phyloP scores from a whole-genome alignment of 106 monocot genomes.

The Ottelia alismoides region DNA sequence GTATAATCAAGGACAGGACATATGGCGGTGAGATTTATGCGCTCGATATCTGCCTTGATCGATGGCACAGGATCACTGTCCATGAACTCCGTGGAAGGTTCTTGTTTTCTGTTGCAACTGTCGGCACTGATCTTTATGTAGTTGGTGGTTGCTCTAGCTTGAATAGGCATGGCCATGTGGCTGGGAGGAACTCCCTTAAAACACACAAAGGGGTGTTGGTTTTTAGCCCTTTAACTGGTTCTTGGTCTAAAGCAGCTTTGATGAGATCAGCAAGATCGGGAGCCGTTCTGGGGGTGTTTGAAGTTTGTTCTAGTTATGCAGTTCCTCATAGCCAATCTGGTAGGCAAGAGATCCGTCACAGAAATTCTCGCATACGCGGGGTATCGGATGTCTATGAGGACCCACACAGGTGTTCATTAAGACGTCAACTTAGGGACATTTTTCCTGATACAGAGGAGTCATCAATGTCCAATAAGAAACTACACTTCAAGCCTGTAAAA shows the following conservation, averaged over 20 bases:
- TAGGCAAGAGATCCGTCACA: not conserved
- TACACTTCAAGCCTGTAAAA: not conserved
- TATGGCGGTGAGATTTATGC: slow-evolving; percentile 43
- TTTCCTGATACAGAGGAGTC: slow-evolving; percentile 16
- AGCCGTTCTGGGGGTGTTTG: slow-evolving; percentile 61
- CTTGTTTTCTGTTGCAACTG: slow-evolving; percentile 49
- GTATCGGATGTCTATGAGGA: slow-evolving; percentile 63
- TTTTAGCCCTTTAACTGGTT: slow-evolving; percentile 44
- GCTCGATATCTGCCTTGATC: slow-evolving; percentile 41
- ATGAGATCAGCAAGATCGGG: slow-evolving; percentile 53
- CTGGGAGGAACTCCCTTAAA: slow-evolving; percentile 18
- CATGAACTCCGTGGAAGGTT: slow-evolving; percentile 30
- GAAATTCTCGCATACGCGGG: slow-evolving; percentile 15
- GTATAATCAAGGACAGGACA: slow-evolving; percentile 25
- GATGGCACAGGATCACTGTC: slow-evolving; percentile 39
- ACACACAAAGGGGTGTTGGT: slow-evolving; percentile 47
- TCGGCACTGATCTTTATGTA: slow-evolving; percentile 50
- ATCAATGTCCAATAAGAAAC: slow-evolving; percentile 10
- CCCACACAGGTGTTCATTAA: slow-evolving; percentile 49
- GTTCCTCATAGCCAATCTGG: slow-evolving; percentile 15
- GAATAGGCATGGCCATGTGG: not conserved
- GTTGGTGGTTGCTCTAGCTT: slow-evolving; percentile 55
- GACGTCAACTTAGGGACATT: slow-evolving; percentile 35
- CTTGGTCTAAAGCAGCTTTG: slow-evolving; percentile 44
- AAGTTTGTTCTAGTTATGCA: slow-evolving; percentile 24